Evolutionary conservation across 208 protist genomes (phyloP), one percentile per base, ranked within the genome.

Genomic region (Acanthamoeba sp.): DNA sequence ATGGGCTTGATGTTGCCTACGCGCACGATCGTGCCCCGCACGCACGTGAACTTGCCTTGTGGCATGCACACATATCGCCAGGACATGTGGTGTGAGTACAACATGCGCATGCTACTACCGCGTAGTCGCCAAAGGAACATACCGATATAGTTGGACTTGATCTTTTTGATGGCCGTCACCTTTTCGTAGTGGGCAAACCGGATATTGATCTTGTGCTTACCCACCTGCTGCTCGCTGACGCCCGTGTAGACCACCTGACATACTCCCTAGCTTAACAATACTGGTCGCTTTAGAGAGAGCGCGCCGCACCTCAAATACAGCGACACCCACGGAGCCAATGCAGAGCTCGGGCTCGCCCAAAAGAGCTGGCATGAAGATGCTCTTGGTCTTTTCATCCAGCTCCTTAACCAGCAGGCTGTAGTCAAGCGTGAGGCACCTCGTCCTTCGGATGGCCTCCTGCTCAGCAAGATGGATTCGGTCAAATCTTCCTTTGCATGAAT

Each of bases 21-120:
- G 18, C 98, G 95, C 50, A 98, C 96, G 1, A 98, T 97, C 16
- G 97, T 98, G 38, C 98, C 98, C 36, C 93, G 76, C 5, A 98
- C 80, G 16, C 69, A 82, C 1, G 98, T 94, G 50, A 98, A 98
- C 38, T 96, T 95, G 1, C 97, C 96, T 94, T 6, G 57, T 9
- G 57, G 16, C 57, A 66, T 27, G 3, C 57, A 1, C 57, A 24
- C 57, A 64, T 0, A 64, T 24, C 57, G n/a, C n/a, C n/a, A n/a
- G n/a, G n/a, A n/a, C n/a, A n/a, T n/a, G n/a, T n/a, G n/a, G n/a
- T n/a, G n/a, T n/a, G n/a, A n/a, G n/a, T n/a, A n/a, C n/a, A n/a
- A n/a, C n/a, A n/a, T n/a, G n/a, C n/a, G n/a, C n/a, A n/a, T n/a
- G n/a, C n/a, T n/a, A n/a, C n/a, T n/a, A n/a, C n/a, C n/a, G n/a